Evolutionary conservation across 306 rosid genomes (phyloP).

Genomic region (Urtica urens): DNA sequence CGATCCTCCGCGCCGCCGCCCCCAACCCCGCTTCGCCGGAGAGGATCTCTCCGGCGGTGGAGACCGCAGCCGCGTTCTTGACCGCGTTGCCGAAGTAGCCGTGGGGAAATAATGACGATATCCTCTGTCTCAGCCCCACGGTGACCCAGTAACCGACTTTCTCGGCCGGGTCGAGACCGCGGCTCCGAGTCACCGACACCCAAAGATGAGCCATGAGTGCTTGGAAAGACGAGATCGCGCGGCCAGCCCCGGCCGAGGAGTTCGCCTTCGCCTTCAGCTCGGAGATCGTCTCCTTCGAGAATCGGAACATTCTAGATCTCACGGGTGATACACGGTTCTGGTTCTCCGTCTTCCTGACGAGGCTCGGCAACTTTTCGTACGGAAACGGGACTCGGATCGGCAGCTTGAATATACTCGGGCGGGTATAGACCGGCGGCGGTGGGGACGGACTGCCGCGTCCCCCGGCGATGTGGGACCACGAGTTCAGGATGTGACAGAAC

Average conservation of each 20-base stretch:
- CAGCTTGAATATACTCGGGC: background rate
- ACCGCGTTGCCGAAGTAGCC: slow-evolving; percentile 23
- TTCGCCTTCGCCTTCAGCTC: slow-evolving; percentile 29
- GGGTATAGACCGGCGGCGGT: background rate
- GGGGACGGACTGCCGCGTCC: background rate
- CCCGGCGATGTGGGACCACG: slow-evolving; percentile 32
- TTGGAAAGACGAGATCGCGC: slow-evolving; percentile 33
- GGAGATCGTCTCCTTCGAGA: slow-evolving; percentile 9
- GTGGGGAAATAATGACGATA: slow-evolving; percentile 13
- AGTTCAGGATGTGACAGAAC: slow-evolving; percentile 34
- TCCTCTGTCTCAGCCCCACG: slow-evolving; percentile 2
- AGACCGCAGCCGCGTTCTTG: background rate
- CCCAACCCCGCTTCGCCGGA: background rate
- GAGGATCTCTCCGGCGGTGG: slow-evolving; percentile 16
- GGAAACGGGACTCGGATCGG: slow-evolving; percentile 6
- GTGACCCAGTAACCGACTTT: background rate
- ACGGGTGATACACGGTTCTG: too few relatives aligned
- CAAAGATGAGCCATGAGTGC: slow-evolving; percentile 26
- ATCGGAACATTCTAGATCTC: background rate
- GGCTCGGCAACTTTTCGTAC: background rate
- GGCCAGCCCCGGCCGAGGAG: background rate
- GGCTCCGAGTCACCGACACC: slow-evolving; percentile 14
- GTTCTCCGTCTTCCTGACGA: background rate
- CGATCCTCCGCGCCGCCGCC: background rate
- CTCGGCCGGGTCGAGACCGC: background rate